Percentiles rank a stretch among this genome's conserved stretches.
phyloP scores from a whole-genome alignment of 495 filamentous ascomycete genomes.

The Margaritispora aquatica region DNA sequence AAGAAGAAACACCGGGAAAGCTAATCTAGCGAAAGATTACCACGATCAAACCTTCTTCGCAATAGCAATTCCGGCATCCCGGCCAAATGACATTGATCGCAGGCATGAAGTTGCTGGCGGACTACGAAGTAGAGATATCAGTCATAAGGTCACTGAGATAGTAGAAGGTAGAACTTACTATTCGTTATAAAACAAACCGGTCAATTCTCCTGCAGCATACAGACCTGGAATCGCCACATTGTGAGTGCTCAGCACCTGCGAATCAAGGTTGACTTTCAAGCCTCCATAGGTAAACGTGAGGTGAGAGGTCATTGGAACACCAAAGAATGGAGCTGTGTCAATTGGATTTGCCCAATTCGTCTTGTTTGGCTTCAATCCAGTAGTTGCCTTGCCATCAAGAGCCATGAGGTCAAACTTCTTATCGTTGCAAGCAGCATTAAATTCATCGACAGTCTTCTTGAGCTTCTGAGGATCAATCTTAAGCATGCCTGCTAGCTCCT shows the following conservation, averaged over 20 bases:
- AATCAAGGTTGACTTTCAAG: slow-evolving; percentile 1
- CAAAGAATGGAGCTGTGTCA: not conserved
- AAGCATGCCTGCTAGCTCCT: not conserved
- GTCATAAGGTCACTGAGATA: not conserved
- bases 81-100: slow-evolving; percentile 7
- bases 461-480: slow-evolving; percentile 3
- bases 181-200: slow-evolving; percentile 6
- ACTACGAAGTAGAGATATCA: not conserved
- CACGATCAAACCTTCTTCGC: slow-evolving; percentile 1
- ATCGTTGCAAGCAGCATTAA: slow-evolving; percentile 8
- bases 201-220: slow-evolving; percentile 7
- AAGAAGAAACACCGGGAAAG: too few species aligned
- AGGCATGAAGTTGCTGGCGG: slow-evolving; percentile 7
- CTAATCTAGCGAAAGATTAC: too few species aligned
- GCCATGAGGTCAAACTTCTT: slow-evolving; percentile 5
- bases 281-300: slow-evolving; percentile 11
- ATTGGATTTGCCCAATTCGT: slow-evolving; percentile 13
- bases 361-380: slow-evolving; percentile 5
- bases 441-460: slow-evolving; percentile 2
- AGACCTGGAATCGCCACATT: slow-evolving; percentile 8
- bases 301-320: not conserved
- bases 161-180: not conserved
- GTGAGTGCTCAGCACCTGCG: slow-evolving; percentile 1
- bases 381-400: slow-evolving; percentile 6
- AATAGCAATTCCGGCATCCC: slow-evolving; percentile 9